These are phyloP conservation scores for Termitomyces bulborhizus DNA, from an alignment of 768 basidiomycete genomes.

Conservation along the genomic window DNA sequence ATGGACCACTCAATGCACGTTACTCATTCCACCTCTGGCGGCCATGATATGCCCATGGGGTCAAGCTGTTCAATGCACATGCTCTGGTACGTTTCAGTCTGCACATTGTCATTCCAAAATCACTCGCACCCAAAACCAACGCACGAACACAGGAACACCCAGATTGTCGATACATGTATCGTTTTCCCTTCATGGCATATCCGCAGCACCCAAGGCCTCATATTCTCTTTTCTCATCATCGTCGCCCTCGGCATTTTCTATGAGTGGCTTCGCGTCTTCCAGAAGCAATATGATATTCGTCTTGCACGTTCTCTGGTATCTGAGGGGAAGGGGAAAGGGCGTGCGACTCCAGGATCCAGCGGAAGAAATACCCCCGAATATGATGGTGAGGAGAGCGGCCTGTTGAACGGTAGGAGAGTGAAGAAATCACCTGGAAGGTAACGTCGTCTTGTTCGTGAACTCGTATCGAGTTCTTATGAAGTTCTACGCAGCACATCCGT, in stretches of 20 bases:
- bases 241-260: slow-evolving; percentile 65
- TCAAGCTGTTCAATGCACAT: slow-evolving; percentile 69
- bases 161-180: slow-evolving; percentile 74
- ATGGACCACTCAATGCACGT: slow-evolving; percentile 34
- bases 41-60: slow-evolving; percentile 45
- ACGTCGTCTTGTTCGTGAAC: slow-evolving; percentile 14
- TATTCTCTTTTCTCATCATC: slow-evolving; percentile 61
- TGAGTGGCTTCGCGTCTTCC: slow-evolving; percentile 70
- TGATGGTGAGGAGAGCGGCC: slow-evolving; percentile 42
- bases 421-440: slow-evolving; percentile 37
- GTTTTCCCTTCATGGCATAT: slow-evolving; percentile 81
- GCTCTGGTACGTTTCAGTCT: slow-evolving; percentile 51
- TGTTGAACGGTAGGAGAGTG: slow-evolving; percentile 44
- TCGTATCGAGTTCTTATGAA: not conserved
- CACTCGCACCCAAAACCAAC: not conserved
- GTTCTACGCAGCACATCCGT: slow-evolving; percentile 37
- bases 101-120: not conserved
- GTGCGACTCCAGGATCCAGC: slow-evolving; percentile 18
- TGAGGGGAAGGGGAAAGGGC: slow-evolving; percentile 42
- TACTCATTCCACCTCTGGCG: slow-evolving; percentile 22
- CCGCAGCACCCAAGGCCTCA: slow-evolving; percentile 44
- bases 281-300: slow-evolving; percentile 49
- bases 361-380: slow-evolving; percentile 17
- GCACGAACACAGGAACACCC: slow-evolving; percentile 54
- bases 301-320: slow-evolving; percentile 44